These are phyloP conservation scores for Amauroascus verrucosus DNA, from an alignment of 2,329 filamentous ascomycete species.

Conservation along the genomic window DNA sequence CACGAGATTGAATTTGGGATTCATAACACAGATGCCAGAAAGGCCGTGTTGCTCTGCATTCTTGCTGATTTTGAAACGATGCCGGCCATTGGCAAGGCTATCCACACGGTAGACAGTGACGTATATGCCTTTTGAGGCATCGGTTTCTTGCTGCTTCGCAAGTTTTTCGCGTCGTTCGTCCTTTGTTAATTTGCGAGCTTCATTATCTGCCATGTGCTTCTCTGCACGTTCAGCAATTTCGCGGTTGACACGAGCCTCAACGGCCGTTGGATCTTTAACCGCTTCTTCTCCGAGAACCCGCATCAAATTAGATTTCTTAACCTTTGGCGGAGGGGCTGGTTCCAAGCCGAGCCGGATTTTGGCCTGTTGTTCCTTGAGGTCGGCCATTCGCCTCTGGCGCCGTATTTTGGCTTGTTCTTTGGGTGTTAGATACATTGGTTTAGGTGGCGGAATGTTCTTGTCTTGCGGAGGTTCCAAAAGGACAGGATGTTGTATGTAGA, in stretches of 20 bases:
- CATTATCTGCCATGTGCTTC: conserved; percentile 67
- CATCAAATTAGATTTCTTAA: conserved; percentile 97
- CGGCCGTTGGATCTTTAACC: conserved; percentile 93
- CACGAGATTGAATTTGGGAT: conserved; percentile 78
- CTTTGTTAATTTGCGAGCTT: conserved; percentile 76
- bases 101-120: conserved; percentile 82
- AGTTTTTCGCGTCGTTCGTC: conserved; percentile 81
- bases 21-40: conserved; percentile 82
- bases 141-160: conserved; percentile 68
- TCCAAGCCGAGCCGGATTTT: conserved; percentile 88
- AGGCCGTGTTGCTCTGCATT: conserved; percentile 84
- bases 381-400: conserved; percentile 79
- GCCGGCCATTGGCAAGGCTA: conserved; percentile 81
- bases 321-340: conserved; percentile 83
- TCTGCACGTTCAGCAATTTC: conserved; percentile 81
- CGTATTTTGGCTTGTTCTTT: conserved; percentile 88
- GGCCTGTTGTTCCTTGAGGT: conserved; percentile 90
- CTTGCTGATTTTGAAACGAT: conserved; percentile 83
- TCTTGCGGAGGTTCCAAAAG: conserved; percentile 86
- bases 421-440: conserved; percentile 83
- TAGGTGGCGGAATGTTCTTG: conserved; percentile 63
- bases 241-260: conserved; percentile 84
- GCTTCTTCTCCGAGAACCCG: conserved; percentile 83
- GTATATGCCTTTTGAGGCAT: conserved; percentile 75
- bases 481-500: conserved; percentile 87